Evolutionary conservation across 257 asterid species (phyloP).

Genomic region (Solanum okadae): DNA sequence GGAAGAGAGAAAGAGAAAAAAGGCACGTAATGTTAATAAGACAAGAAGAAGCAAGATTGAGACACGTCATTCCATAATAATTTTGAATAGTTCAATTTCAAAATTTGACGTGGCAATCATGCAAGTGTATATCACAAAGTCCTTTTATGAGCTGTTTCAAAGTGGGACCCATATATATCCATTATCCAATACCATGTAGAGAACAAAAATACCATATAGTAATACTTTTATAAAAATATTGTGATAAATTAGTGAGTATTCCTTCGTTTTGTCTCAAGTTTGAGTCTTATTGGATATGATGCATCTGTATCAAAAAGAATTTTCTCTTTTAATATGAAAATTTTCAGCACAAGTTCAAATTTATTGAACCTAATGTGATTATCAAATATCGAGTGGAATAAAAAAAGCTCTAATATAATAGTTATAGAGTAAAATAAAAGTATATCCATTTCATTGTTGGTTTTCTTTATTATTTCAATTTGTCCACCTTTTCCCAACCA

Average conservation of each 20-base stretch:
- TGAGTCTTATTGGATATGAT: background rate
- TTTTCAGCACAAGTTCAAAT: fast-evolving
- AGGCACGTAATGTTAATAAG: background rate
- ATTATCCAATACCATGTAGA: background rate
- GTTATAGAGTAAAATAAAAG: background rate
- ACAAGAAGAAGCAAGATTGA: background rate
- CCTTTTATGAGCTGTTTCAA: background rate
- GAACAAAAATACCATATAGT: background rate
- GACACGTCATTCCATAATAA: conserved; percentile 3
- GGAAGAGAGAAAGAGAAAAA: background rate
- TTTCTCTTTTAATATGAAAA: too few relatives aligned
- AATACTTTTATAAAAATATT: too few relatives aligned
- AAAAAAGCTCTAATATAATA: too few relatives aligned
- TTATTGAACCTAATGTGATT: too few relatives aligned
- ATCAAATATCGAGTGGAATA: too few relatives aligned
- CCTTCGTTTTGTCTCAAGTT: background rate
- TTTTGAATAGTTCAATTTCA: background rate
- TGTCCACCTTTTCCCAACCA: background rate
- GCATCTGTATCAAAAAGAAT: fast-evolving
- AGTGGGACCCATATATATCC: background rate
- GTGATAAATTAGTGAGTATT: background rate
- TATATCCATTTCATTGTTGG: background rate
- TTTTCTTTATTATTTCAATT: background rate
- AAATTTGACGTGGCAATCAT: conserved; percentile 28
- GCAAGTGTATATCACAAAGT: background rate